A percentile compares a stretch with the other conserved stretches of the same genome.
Conservation (phyloP, 345 rosid species). For the Gossypium ekmanianum region DNA sequence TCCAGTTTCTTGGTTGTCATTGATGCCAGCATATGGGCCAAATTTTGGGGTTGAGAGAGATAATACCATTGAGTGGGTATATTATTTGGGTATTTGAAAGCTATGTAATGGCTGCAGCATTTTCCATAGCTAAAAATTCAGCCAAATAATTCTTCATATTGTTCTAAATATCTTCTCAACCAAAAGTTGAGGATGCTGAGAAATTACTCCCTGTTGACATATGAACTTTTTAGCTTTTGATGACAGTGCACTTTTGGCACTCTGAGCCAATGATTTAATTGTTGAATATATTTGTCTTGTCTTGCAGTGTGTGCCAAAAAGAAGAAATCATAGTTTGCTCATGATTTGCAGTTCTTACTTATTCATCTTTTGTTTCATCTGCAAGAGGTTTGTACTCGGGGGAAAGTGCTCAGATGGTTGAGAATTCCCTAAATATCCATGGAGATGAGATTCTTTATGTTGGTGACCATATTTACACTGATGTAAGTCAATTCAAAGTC, state of each 20-base stretch:
- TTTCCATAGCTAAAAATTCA: not conserved
- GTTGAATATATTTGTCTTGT: not conserved
- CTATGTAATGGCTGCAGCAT: not conserved
- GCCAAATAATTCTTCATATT: conserved; percentile 4
- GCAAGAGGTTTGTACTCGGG: conserved; percentile 87
- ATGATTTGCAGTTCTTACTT: conserved; percentile 3
- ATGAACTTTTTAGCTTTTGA: not conserved
- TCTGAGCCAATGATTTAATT: not conserved
- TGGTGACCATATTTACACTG: conserved; percentile 96
- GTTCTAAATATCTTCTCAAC: not conserved
- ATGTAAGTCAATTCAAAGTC: conserved; percentile 89
- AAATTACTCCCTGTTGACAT: not conserved
- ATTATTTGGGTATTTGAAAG: conserved; percentile 3
- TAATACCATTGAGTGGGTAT: not conserved
- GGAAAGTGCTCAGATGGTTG: conserved; percentile 96
- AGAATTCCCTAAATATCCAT: conserved; percentile 74
- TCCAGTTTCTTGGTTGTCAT: not conserved
- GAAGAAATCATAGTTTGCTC: not conserved
- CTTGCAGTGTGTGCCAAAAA: not conserved
- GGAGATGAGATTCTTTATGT: conserved; percentile 97
- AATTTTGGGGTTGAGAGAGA: not conserved
- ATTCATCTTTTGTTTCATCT: conserved; percentile 20
- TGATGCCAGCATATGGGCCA: not conserved
- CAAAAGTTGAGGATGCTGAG: not conserved
- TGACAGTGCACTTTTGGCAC: not conserved